phyloP scores from a whole-genome alignment of 2,329 filamentous ascomycete species.

The Xylariaceae sp. region DNA sequence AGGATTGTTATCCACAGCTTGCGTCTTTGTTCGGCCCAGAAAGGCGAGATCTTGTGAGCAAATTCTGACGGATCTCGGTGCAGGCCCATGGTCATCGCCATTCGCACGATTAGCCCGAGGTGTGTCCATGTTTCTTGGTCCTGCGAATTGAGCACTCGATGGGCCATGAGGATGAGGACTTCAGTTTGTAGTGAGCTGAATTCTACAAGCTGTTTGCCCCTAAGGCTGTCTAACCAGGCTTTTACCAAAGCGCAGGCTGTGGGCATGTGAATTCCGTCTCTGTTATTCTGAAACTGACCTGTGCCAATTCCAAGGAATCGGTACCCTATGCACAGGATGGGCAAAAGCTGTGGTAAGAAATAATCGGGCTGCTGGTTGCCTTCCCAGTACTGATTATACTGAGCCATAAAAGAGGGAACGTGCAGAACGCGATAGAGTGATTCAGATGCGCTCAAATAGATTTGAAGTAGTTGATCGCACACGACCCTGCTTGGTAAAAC shows the following conservation, averaged over 20 bases:
- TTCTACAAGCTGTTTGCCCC: conserved; percentile 59
- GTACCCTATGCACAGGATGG: conserved; percentile 59
- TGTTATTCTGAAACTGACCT: conserved; percentile 55
- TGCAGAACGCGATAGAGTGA: conserved; percentile 61
- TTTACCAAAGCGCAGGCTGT: conserved; percentile 62
- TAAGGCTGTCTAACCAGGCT: conserved; percentile 58
- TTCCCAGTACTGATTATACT: conserved; percentile 60
- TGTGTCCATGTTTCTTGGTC: conserved; percentile 61
- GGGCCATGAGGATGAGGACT: conserved; percentile 58
- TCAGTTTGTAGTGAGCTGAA: conserved; percentile 55
- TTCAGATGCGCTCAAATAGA: conserved; percentile 58
- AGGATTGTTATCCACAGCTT: conserved; percentile 62
- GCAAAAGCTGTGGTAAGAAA: conserved; percentile 60
- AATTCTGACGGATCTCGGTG: conserved; percentile 63
- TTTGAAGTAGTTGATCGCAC: conserved; percentile 57
- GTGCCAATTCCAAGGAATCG: conserved; percentile 58
- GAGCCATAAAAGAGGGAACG: conserved; percentile 55
- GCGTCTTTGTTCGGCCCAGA: conserved; percentile 59
- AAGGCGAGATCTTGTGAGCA: conserved; percentile 53
- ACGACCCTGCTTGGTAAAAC: conserved; percentile 57
- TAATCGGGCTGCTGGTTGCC: conserved; percentile 52
- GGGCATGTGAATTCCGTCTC: conserved; percentile 63
- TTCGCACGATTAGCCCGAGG: conserved; percentile 60
- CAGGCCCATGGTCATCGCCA: conserved; percentile 65
- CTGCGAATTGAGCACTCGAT: conserved; percentile 55